Evolutionary conservation across 179 eudicot species (phyloP).

Genomic region (Silene coronaria): DNA sequence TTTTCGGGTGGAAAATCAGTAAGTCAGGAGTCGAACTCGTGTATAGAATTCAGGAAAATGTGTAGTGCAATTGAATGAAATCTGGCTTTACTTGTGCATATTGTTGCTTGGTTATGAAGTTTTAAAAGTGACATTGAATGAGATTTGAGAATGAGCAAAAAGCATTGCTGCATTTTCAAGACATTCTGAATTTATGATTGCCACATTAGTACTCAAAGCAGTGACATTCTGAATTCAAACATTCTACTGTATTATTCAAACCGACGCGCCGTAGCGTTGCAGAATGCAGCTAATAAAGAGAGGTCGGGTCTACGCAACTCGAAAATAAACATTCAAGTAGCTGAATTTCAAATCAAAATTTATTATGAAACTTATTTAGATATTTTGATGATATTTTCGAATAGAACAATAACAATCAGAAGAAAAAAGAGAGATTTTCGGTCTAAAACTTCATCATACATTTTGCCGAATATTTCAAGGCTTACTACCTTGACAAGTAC

Average conservation of each 20-base stretch:
- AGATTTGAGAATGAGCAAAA: background rate
- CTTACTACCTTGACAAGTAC: too few relatives aligned
- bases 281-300: background rate
- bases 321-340: too few relatives aligned
- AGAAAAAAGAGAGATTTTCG: too few relatives aligned
- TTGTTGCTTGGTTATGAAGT: background rate
- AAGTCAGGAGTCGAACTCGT: background rate
- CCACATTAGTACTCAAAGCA: constrained; percentile 10
- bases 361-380: too few relatives aligned
- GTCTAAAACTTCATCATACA: too few relatives aligned
- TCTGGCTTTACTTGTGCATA: background rate
- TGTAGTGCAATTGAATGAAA: background rate
- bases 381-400: too few relatives aligned
- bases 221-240: background rate
- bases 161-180: background rate
- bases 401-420: too few relatives aligned
- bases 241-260: background rate
- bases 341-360: too few relatives aligned
- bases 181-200: background rate
- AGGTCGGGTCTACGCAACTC: too few relatives aligned
- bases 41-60: background rate
- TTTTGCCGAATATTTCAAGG: too few relatives aligned
- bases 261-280: background rate
- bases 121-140: background rate
- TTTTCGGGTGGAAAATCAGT: background rate